Percentiles rank a stretch among this genome's conserved stretches.
Conservation (phyloP, 1,284 basidiomycete species). For the Fistulina hepatica region DNA sequence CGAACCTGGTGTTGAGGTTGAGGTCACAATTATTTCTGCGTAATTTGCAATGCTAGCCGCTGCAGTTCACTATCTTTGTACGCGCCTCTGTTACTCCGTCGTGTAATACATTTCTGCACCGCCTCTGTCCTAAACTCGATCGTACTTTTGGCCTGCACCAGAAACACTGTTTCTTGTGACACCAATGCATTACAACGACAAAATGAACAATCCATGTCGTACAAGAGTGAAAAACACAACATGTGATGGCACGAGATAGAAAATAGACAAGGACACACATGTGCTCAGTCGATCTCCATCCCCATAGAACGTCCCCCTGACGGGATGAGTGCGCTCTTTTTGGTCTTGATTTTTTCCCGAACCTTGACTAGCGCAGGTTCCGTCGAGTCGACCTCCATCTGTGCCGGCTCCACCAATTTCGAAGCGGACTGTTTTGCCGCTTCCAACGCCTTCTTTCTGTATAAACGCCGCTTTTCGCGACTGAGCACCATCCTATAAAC, state of each 20-base stretch:
- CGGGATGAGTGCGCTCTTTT: conserved; percentile 61
- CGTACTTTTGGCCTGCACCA: too few species aligned
- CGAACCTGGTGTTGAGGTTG: conserved; percentile 98
- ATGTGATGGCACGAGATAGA: neutral
- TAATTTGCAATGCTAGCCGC: conserved; percentile 23
- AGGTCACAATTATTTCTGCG: conserved; percentile 93
- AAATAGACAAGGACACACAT: too few species aligned
- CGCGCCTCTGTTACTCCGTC: too few species aligned
- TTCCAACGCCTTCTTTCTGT: conserved; percentile 55
- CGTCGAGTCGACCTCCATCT: conserved; percentile 28
- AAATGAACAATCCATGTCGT: conserved; percentile 10
- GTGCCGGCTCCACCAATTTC: conserved; percentile 68
- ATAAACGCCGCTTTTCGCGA: conserved; percentile 58
- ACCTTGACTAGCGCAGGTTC: conserved; percentile 38
- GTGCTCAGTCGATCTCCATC: conserved; percentile 64
- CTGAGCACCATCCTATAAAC: conserved; percentile 65
- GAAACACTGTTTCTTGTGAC: too few species aligned
- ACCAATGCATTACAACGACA: too few species aligned
- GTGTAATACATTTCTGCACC: too few species aligned
- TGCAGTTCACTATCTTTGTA: too few species aligned
- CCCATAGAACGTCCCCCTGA: conserved; percentile 72
- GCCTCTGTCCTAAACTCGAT: too few species aligned
- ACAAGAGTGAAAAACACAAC: conserved; percentile 7
- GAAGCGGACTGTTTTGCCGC: conserved; percentile 43
- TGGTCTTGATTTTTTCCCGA: conserved; percentile 67